Conservation (phyloP, 163 green algal genomes). For the Scenedesmus sp. region DNA sequence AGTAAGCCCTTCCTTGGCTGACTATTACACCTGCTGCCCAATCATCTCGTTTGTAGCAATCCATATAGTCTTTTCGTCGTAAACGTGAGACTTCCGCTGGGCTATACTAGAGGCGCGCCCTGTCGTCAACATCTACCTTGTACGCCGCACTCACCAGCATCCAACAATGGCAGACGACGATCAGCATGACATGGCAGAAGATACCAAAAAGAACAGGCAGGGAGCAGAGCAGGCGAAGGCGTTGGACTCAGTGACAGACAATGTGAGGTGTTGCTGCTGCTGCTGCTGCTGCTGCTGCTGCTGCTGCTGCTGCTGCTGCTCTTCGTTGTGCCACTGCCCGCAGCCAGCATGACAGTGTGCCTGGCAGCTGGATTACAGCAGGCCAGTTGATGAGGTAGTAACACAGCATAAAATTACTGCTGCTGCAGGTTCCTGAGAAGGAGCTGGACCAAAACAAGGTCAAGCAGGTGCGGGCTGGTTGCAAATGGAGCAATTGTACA, state of each 20-base stretch:
- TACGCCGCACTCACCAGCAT: not conserved
- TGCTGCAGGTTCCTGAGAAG: slow-evolving; percentile 62
- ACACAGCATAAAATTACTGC: not conserved
- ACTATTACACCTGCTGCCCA: not conserved
- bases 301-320: not conserved
- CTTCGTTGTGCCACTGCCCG: not conserved
- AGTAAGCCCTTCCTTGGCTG: not conserved
- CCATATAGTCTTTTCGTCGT: not conserved
- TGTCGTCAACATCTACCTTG: not conserved
- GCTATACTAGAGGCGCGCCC: not conserved
- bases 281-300: slow-evolving; percentile 1
- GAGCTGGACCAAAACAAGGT: slow-evolving; percentile 70
- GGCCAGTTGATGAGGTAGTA: not conserved
- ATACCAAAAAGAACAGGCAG: slow-evolving; percentile 62
- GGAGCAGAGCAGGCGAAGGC: slow-evolving; percentile 74
- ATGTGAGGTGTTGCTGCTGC: slow-evolving; percentile 54
- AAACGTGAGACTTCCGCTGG: too few species aligned
- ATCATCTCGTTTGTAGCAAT: not conserved
- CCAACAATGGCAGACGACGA: slow-evolving; percentile 61
- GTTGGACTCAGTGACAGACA: slow-evolving; percentile 75
- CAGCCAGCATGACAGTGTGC: not conserved
- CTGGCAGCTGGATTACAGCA: not conserved
- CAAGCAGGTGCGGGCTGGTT: slow-evolving; percentile 56
- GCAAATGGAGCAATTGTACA: not conserved
- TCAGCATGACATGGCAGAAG: slow-evolving; percentile 58